Evolutionary conservation across 2,329 filamentous ascomycete genomes (phyloP), one percentile per base, ranked within the genome.

Genomic region (Aspergillus sclerotialis): DNA sequence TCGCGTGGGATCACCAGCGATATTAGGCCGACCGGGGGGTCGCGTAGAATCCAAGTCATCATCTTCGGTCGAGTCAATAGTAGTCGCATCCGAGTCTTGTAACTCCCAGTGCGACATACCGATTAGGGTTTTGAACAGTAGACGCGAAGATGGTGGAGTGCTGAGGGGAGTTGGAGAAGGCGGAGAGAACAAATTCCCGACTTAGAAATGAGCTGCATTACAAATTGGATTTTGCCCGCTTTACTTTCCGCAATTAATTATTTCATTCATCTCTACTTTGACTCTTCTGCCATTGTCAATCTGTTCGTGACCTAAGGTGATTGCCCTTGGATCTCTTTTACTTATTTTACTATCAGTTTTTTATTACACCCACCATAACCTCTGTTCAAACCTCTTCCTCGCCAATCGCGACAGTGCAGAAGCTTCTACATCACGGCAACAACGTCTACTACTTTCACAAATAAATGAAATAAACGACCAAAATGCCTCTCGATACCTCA

Each of bases 401-500:
- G n/a, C n/a, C n/a, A n/a, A n/a, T n/a, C n/a, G n/a, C n/a, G n/a
- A n/a, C n/a, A n/a, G n/a, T n/a, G n/a, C n/a, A n/a, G n/a, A n/a
- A n/a, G n/a, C 16, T 26, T 21, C 21, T 26, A 11, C 31, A 16
- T 19, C 21, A 23, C 19, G 12, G 21, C 13, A 8, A n/a, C 30
- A 5, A 17, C 23, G 15, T 28, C 23, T n/a, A 25, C 32, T 13
- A 25, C 28, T 21, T 13, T 21, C 15, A 21, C 19, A 27, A 35
- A 26, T 30, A 17, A 26, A 35, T 21, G 30, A 14, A 23, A 35
- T 14, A 21, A 33, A 18, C 29, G 14, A 26, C 26, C 42, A 64
- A 45, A 48, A 95, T 95, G 90, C 89, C 90, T 38, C 85, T 96
- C 60, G 90, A 95, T 65, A 94, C 88, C 6, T 90, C 86, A 9